phyloP scores from a whole-genome alignment of 148 eudicot genomes.

The Chenopodium album region DNA sequence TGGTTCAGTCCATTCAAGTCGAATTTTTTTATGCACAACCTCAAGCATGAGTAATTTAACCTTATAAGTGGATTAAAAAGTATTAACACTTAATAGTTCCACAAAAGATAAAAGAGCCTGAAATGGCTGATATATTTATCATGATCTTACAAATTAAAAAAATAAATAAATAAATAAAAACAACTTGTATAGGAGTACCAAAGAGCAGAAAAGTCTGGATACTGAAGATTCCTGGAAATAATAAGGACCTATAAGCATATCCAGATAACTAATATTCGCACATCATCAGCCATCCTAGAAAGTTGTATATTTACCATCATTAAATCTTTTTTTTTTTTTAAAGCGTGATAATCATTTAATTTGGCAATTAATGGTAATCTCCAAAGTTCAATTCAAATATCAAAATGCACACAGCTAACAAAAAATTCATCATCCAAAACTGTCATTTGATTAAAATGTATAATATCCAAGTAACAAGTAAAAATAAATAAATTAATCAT shows the following conservation, averaged over 20 bases:
- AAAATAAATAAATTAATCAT: background rate
- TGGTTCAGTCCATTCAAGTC: no score
- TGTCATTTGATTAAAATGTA: background rate
- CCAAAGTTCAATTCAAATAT: background rate
- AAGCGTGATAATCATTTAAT: background rate
- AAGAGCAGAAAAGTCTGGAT: background rate
- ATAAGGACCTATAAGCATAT: background rate
- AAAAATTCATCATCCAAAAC: background rate
- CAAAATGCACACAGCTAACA: background rate
- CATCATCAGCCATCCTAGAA: background rate
- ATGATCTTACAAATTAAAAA: no score
- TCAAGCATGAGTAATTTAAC: no score
- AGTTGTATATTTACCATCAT: background rate
- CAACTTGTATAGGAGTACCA: background rate
- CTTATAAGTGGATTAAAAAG: no score
- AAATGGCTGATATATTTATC: no score
- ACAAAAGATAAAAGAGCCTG: no score
- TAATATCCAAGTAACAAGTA: background rate
- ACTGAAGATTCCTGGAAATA: background rate
- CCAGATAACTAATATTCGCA: background rate
- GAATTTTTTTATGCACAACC: no score
- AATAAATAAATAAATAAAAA: background rate
- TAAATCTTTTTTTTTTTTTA: no score
- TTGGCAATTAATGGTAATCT: background rate
- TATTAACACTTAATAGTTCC: no score